Conservation (phyloP, 495 filamentous ascomycete species). For the Penicillium ucsense region DNA sequence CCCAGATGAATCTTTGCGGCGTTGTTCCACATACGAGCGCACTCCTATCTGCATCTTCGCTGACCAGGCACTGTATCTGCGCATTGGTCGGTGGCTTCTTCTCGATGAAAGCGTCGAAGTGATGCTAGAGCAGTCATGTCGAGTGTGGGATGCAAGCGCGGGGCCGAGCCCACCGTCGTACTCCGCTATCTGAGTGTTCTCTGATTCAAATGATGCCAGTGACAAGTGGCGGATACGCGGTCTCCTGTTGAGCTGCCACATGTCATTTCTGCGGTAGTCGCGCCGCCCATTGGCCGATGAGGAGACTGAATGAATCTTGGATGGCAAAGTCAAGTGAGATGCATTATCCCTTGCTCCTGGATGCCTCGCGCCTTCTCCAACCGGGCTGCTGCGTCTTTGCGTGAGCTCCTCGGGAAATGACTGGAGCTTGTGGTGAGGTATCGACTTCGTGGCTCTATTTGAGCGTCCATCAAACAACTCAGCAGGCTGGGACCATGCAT, state of each 20-base stretch:
- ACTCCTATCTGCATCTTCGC: conserved; percentile 27
- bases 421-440: too few relatives aligned
- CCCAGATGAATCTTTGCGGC: conserved; percentile 12
- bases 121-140: too few relatives aligned
- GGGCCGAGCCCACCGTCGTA: too few relatives aligned
- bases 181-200: too few relatives aligned
- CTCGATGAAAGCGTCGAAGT: too few relatives aligned
- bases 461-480: too few relatives aligned
- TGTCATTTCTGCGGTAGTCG: neutral
- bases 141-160: too few relatives aligned
- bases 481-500: neutral
- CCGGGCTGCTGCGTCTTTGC: too few relatives aligned
- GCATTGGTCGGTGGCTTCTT: neutral
- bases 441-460: too few relatives aligned
- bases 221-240: neutral
- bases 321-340: neutral
- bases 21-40: neutral
- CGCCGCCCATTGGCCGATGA: neutral
- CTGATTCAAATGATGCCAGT: too few relatives aligned
- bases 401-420: neutral
- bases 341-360: too few relatives aligned
- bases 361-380: too few relatives aligned
- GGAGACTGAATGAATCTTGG: neutral
- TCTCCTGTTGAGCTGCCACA: neutral
- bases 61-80: conserved; percentile 28